phyloP scores from a whole-genome alignment of 495 filamentous ascomycete species.

The Penicillium desertorum region DNA sequence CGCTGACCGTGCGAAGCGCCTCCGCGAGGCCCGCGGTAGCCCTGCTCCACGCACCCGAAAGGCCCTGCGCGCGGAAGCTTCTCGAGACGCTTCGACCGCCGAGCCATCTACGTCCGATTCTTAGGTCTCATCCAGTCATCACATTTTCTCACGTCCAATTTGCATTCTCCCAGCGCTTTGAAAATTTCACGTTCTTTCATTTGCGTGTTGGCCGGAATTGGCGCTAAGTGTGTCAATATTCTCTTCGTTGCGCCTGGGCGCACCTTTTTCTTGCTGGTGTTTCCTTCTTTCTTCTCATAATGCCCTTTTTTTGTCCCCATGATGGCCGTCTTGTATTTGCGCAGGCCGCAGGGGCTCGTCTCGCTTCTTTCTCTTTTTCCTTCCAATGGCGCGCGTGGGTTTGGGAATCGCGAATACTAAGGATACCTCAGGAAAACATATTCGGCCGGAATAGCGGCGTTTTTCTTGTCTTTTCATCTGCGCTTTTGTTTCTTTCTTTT shows the following conservation, averaged over 20 bases:
- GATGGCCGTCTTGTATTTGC: conserved; percentile 11
- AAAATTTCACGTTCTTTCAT: background rate
- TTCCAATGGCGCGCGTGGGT: conserved; percentile 12
- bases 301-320: background rate
- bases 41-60: conserved; percentile 5
- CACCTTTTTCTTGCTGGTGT: background rate
- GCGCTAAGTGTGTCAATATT: background rate
- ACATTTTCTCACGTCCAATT: background rate
- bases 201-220: background rate
- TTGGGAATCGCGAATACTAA: conserved; percentile 11
- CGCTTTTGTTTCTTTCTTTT: conserved; percentile 15
- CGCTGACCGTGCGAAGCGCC: conserved; percentile 8
- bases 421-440: conserved; percentile 16
- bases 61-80: background rate
- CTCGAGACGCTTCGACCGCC: background rate
- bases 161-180: conserved; percentile 1
- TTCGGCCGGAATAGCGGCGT: conserved; percentile 12
- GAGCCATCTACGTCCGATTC: background rate
- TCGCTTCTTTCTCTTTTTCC: background rate
- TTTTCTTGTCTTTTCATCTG: background rate
- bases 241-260: background rate
- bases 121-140: background rate
- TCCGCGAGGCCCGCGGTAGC: conserved; percentile 1
- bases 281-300: background rate
- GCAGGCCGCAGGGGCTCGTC: conserved; percentile 8